Evolutionary conservation across 495 filamentous ascomycete genomes (phyloP), one percentile per base, ranked within the genome.

Genomic region (Lepraria neglecta): DNA sequence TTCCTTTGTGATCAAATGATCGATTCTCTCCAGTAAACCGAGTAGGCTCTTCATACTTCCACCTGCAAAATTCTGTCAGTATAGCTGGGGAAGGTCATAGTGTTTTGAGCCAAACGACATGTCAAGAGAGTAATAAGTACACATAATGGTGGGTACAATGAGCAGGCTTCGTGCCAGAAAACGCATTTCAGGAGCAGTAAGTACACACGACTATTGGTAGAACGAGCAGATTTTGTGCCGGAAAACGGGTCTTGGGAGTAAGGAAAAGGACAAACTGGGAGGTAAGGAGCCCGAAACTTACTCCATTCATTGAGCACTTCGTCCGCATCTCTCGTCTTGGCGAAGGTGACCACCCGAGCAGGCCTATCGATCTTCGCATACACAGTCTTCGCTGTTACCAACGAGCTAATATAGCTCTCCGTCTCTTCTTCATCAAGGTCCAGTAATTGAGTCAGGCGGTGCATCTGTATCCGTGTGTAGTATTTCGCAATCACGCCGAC

Each of bases 221-320:
- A 24, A 9, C 12, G 35, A 38, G 9, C 35, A 7, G 35, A 7
- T 1, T 38, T 38, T 38, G 6, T 38, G 35, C 35, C 35, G 7
- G 7, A 38, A 6, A 38, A 7, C 2, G 1, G 9, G 3, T 11
- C 6, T 7, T 38, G 35, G 6, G 2, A 38, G 7, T 7, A 12
- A 12, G 7, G 35, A 38, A 38, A 12, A 12, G 12, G 1, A 38
- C 12, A 38, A 1, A 38, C 9, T 38, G 6, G 35, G 35, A 38
- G 35, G 5, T 38, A 6, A 38, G 35, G 6, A 9, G 35, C 6
- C 35, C 9, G 35, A 38, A 10, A 38, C 35, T 38, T 38, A 74
- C 92, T 96, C 94, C 94, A 98, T 73, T 97, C 95, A 74, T 97
- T 97, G 73, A 98, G 76, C 56, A 96, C 87, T 72, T 98, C 94